These are phyloP conservation scores for Dendrobium huoshanense DNA, from an alignment of 106 monocot species.

Conservation along the genomic window DNA sequence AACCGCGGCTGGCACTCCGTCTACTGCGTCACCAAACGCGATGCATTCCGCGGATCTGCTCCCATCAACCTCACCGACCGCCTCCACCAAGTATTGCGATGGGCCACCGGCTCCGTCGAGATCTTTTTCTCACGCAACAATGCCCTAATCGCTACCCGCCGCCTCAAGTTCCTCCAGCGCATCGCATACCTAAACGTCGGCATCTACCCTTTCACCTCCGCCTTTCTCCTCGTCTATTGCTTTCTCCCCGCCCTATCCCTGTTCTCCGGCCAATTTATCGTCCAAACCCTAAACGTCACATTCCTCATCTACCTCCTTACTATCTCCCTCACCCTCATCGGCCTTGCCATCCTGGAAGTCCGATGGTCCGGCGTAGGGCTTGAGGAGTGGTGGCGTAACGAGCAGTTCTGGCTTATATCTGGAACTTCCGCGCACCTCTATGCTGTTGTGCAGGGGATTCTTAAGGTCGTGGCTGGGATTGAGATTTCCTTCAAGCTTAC, in stretches of 20 bases:
- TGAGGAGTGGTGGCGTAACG: slow-evolving; percentile 72
- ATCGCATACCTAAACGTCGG: slow-evolving; percentile 46
- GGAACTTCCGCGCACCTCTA: slow-evolving; percentile 60
- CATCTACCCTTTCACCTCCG: slow-evolving; percentile 62
- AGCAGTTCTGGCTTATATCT: slow-evolving; percentile 79
- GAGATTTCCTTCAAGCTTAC: slow-evolving; percentile 77
- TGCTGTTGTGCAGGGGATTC: slow-evolving; percentile 59
- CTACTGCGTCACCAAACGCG: slow-evolving; percentile 68
- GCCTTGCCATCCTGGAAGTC: slow-evolving; percentile 54
- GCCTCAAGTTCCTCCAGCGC: slow-evolving; percentile 56
- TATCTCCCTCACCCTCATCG: slow-evolving; percentile 39
- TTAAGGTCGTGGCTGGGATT: slow-evolving; percentile 27
- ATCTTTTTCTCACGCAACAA: slow-evolving; percentile 78
- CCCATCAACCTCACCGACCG: slow-evolving; percentile 38
- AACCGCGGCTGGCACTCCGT: slow-evolving; percentile 68
- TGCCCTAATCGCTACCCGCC: slow-evolving; percentile 42
- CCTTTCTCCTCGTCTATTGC: slow-evolving; percentile 67
- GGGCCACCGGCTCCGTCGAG: slow-evolving; percentile 80
- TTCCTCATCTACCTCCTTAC: slow-evolving; percentile 52
- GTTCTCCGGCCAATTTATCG: slow-evolving; percentile 51
- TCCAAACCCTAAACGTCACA: slow-evolving; percentile 18
- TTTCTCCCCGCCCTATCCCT: slow-evolving; percentile 74
- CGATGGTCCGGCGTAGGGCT: slow-evolving; percentile 57
- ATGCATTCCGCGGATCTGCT: slow-evolving; percentile 65
- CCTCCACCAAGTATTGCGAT: slow-evolving; percentile 70